Percentiles rank a stretch among this genome's conserved stretches.
Conservation (phyloP, 2,329 filamentous ascomycete species). For the Botrytis pseudocinerea region DNA sequence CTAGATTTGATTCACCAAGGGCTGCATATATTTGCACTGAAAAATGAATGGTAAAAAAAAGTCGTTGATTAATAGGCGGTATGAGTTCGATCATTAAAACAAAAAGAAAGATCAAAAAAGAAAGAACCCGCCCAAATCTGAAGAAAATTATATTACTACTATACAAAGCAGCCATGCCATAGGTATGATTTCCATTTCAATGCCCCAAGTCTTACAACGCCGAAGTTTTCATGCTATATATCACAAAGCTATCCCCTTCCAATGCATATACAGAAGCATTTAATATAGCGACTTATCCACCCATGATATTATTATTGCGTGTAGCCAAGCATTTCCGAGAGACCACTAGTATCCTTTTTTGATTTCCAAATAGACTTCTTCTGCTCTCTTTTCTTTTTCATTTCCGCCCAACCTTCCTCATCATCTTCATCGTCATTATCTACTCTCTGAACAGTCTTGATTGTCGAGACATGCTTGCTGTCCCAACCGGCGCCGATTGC, state of each 20-base stretch:
- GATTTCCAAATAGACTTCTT: conserved; percentile 65
- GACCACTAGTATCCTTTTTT: conserved; percentile 51
- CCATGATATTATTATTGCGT: conserved; percentile 29
- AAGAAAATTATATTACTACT: conserved; percentile 26
- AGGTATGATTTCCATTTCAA: conserved; percentile 23
- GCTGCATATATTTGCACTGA: not conserved
- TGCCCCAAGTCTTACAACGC: conserved; percentile 26
- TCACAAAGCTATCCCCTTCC: conserved; percentile 20
- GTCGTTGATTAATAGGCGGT: not conserved
- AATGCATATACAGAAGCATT: conserved; percentile 26
- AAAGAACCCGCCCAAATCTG: conserved; percentile 17
- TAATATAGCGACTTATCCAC: conserved; percentile 24
- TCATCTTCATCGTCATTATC: conserved; percentile 57
- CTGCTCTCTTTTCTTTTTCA: conserved; percentile 68
- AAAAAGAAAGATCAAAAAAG: conserved; percentile 10
- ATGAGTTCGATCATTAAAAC: conserved; percentile 13
- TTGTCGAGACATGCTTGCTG: conserved; percentile 44
- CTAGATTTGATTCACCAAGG: not conserved
- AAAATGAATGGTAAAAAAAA: not conserved
- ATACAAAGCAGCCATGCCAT: conserved; percentile 25
- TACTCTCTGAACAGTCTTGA: conserved; percentile 45
- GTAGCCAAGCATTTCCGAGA: conserved; percentile 40
- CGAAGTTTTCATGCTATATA: conserved; percentile 26
- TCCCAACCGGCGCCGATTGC: conserved; percentile 37
- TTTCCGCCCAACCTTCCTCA: conserved; percentile 69